Evolutionary conservation across 441 rosid species (phyloP), one percentile per base, ranked within the genome.

Genomic region (Populus hybrid): DNA sequence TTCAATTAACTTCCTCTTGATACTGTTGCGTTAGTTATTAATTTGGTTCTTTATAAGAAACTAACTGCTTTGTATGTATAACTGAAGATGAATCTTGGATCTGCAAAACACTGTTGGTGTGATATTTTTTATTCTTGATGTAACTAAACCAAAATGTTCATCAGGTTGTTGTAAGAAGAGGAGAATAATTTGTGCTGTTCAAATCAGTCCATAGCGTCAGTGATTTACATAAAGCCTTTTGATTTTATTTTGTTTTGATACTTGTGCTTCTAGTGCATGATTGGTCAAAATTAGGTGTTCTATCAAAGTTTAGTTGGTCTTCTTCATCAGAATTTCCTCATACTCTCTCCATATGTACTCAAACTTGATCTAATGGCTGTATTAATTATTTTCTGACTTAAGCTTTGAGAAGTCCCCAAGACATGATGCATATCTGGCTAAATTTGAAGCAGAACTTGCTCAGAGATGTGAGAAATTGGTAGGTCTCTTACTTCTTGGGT

Each of bases 401-500:
- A 96, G 99, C 85, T 96, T 96, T 76, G 97, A 96, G 90, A 89
- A 82, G 63, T 94, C 98, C 59, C 93, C 97, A 4, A 92, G 96
- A 83, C 96, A 93, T 32, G 94, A 89, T 64, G 85, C 89, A 0
- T 89, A 85, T 73, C 90, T 93, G 71, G 80, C 92, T 69, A 96
- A 89, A 86, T 96, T 96, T 75, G 96, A 96, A 88, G 93, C 92
- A 80, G 98, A 96, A 85, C 98, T 96, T 80, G 89, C 90, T 77
- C 96, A 92, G 73, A 92, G 91, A 81, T 96, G 99, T 71, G 98
- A 94, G 87, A 96, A 88, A 84, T 78, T 96, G 98, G 99, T 94
- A 76, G 32, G 93, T 85, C 70, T 21, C 54, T 10, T 59, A 24
- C 40, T 32, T 73, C 2, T 32, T 26, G 20, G 9, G 23, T 23